Evolutionary conservation across 176 grass and related monocot species (phyloP).

Genomic region (Neostapfia colusana): DNA sequence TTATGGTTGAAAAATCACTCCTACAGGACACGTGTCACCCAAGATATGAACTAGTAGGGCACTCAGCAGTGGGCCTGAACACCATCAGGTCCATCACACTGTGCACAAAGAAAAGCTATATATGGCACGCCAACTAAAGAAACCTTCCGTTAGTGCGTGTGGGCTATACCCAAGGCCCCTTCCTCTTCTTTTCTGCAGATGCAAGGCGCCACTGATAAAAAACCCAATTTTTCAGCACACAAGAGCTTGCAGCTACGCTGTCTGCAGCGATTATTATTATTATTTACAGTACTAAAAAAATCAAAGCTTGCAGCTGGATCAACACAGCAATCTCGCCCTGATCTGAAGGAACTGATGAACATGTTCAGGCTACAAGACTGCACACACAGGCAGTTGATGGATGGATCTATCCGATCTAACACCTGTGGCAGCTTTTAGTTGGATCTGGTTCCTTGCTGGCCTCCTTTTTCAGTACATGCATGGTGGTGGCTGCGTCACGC

Average conservation of each 20-base stretch:
- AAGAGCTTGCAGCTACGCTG: no score
- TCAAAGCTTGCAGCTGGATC: no score
- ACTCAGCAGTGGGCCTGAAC: neutral
- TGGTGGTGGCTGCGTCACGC: neutral
- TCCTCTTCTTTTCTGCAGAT: no score
- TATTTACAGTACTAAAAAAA: no score
- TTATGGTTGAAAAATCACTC: constrained; percentile 33
- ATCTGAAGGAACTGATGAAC: neutral
- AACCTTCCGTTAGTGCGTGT: no score
- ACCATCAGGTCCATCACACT: constrained; percentile 21
- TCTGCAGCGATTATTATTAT: no score
- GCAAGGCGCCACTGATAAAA: no score
- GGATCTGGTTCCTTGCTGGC: constrained; percentile 9
- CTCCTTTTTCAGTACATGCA: no score
- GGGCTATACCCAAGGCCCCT: no score
- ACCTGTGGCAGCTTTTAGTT: constrained; percentile 31
- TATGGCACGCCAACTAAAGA: neutral
- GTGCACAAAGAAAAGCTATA: neutral
- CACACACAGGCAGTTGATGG: neutral
- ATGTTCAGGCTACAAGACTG: neutral
- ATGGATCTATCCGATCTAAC: constrained; percentile 9
- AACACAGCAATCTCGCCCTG: no score
- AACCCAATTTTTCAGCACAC: no score
- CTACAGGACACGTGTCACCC: constrained; percentile 20
- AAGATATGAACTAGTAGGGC: constrained; percentile 10